Conservation (phyloP, 202 grass and related monocot species). For the Schoenoplectus triqueter region DNA sequence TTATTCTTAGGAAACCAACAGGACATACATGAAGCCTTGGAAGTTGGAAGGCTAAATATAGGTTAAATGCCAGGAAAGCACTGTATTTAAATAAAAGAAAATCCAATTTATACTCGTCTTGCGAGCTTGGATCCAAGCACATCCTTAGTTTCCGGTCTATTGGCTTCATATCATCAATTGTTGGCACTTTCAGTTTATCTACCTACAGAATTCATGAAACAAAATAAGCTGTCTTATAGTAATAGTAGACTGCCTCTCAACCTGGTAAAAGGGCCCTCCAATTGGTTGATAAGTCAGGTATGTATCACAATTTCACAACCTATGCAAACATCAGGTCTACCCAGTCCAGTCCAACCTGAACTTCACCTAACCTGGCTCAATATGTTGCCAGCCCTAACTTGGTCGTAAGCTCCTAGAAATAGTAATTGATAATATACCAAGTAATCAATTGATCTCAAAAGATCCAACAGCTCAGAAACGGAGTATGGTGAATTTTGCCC, state of each 20-base stretch:
- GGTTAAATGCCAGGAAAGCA: constrained; percentile 26
- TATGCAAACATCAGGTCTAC: neutral
- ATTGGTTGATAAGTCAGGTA: neutral
- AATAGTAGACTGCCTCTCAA: neutral
- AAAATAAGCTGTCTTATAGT: neutral
- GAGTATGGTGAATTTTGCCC: constrained; percentile 53
- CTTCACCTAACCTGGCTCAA: neutral
- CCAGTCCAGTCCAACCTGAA: constrained; percentile 1
- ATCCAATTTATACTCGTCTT: constrained; percentile 67
- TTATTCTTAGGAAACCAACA: neutral
- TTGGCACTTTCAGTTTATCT: constrained; percentile 65
- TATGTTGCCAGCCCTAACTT: neutral
- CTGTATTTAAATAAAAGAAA: constrained; percentile 17
- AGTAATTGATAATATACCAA: constrained; percentile 54
- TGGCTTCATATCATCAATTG: constrained; percentile 75
- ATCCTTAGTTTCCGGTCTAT: constrained; percentile 83
- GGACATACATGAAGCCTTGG: constrained; percentile 2
- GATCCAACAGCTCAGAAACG: constrained; percentile 59
- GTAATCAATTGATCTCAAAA: constrained; percentile 57
- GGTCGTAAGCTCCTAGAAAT: constrained; percentile 13
- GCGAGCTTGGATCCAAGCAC: constrained; percentile 83
- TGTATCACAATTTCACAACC: neutral
- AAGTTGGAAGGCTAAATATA: neutral
- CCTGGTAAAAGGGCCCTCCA: neutral
- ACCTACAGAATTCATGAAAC: constrained; percentile 45